Percentiles rank a stretch among this genome's conserved stretches.
phyloP scores from a whole-genome alignment of 1,284 basidiomycete genomes.

The Cryptococcus neoformans region DNA sequence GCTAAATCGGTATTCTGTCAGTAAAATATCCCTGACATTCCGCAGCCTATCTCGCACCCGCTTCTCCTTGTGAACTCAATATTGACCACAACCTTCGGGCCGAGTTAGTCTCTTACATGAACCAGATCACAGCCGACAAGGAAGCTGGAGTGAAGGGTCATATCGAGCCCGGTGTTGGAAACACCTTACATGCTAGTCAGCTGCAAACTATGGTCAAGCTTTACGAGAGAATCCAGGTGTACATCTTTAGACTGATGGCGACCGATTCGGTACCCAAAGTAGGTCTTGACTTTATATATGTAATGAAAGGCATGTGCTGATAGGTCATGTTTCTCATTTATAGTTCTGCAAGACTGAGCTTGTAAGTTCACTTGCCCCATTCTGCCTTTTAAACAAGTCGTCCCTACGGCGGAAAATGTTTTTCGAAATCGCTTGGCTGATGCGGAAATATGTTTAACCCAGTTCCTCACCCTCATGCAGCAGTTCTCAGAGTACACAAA shows the following conservation, averaged over 20 bases:
- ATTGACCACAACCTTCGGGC: slow-evolving; percentile 95
- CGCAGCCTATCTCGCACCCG: slow-evolving; percentile 94
- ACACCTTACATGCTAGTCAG: slow-evolving; percentile 76
- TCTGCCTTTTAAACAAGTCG: background rate
- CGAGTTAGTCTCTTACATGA: slow-evolving; percentile 89
- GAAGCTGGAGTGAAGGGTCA: slow-evolving; percentile 62
- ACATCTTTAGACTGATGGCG: slow-evolving; percentile 96
- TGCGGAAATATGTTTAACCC: background rate
- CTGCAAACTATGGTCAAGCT: slow-evolving; percentile 88
- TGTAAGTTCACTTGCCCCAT: slow-evolving; percentile 17
- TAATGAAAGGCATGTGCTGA: background rate
- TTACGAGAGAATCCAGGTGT: slow-evolving; percentile 94
- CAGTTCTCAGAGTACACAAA: slow-evolving; percentile 6
- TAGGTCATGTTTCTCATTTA: background rate
- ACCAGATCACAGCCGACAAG: slow-evolving; percentile 73
- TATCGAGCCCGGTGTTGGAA: slow-evolving; percentile 67
- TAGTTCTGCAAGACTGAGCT: slow-evolving; percentile 47
- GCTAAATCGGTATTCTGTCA: background rate
- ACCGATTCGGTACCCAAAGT: slow-evolving; percentile 97
- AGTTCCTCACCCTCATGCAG: slow-evolving; percentile 35
- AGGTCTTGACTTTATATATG: slow-evolving; percentile 20
- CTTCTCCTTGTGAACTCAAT: slow-evolving; percentile 93
- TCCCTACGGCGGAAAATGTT: no score
- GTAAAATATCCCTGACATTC: background rate
- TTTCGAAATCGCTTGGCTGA: no score